Evolutionary conservation across 495 filamentous ascomycete genomes (phyloP).

Genomic region (Antarctomyces pellizariae): DNA sequence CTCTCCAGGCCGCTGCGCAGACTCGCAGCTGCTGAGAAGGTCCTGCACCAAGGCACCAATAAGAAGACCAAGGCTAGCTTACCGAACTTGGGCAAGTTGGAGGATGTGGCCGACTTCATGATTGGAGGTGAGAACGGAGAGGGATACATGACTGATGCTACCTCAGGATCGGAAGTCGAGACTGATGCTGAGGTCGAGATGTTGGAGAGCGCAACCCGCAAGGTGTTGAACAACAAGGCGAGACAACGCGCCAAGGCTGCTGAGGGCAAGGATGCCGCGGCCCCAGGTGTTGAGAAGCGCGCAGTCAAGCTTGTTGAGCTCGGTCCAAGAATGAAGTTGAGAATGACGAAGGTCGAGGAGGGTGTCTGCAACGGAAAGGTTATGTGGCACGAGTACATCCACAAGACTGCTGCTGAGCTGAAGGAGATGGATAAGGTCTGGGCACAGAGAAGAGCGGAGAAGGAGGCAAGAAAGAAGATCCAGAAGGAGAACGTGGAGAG

Average conservation of each 20-base stretch:
- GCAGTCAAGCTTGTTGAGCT: constrained; percentile 82
- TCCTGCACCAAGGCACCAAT: constrained; percentile 29
- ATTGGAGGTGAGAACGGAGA: constrained; percentile 51
- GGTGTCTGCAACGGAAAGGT: constrained; percentile 75
- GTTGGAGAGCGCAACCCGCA: constrained; percentile 44
- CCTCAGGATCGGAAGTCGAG: constrained; percentile 75
- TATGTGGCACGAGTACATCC: constrained; percentile 91
- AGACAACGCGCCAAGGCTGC: constrained; percentile 29
- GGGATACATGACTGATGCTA: constrained; percentile 64
- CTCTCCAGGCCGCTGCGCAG: constrained; percentile 63
- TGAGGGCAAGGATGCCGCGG: constrained; percentile 10
- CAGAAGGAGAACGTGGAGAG: constrained; percentile 75
- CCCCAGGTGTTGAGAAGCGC: constrained; percentile 41
- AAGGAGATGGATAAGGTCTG: constrained; percentile 57
- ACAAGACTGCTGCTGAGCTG: constrained; percentile 58
- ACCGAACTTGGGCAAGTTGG: constrained; percentile 72
- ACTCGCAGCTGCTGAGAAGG: constrained; percentile 68
- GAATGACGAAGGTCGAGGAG: constrained; percentile 91
- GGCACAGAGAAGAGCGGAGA: constrained; percentile 54
- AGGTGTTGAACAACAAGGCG: constrained; percentile 39
- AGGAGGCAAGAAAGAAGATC: constrained; percentile 52
- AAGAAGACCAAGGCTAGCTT: constrained; percentile 42
- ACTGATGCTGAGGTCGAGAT: constrained; percentile 94
- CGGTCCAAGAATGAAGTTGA: constrained; percentile 69
- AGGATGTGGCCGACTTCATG: constrained; percentile 91